phyloP scores from a whole-genome alignment of 768 basidiomycete species.

The Amanita pseudoporphyria region DNA sequence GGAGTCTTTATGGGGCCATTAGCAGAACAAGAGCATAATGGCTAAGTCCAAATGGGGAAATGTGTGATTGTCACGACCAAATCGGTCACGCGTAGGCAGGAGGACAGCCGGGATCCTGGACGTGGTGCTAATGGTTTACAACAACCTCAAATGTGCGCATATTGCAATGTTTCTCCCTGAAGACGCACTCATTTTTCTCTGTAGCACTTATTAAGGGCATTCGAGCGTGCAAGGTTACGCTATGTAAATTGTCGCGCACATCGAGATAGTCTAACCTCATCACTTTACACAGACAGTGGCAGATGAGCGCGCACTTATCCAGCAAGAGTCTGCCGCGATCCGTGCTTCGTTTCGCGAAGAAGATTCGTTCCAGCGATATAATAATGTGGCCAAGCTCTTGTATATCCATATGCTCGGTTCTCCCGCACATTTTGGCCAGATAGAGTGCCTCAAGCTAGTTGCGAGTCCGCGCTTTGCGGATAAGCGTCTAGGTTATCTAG shows the following conservation, averaged over 20 bases:
- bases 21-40: not conserved
- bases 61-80: not conserved
- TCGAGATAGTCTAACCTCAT: constrained; percentile 8
- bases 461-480: constrained; percentile 94
- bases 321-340: constrained; percentile 96
- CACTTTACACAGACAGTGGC: constrained; percentile 72
- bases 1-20: no score
- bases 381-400: constrained; percentile 95
- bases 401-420: constrained; percentile 99
- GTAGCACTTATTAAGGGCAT: constrained; percentile 98
- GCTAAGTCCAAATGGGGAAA: not conserved
- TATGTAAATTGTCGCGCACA: not conserved
- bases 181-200: constrained; percentile 17
- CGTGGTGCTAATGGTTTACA: constrained; percentile 51
- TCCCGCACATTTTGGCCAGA: constrained; percentile 98
- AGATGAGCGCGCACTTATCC: constrained; percentile 94
- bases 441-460: constrained; percentile 91
- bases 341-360: constrained; percentile 96
- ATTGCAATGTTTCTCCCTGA: not conserved
- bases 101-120: not conserved
- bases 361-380: constrained; percentile 89
- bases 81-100: not conserved
- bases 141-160: constrained; percentile 73
- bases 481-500: constrained; percentile 92
- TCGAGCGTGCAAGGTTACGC: constrained; percentile 85